Evolutionary conservation across 2,329 filamentous ascomycete species (phyloP).

Genomic region (Aspergillus puulaauensis): DNA sequence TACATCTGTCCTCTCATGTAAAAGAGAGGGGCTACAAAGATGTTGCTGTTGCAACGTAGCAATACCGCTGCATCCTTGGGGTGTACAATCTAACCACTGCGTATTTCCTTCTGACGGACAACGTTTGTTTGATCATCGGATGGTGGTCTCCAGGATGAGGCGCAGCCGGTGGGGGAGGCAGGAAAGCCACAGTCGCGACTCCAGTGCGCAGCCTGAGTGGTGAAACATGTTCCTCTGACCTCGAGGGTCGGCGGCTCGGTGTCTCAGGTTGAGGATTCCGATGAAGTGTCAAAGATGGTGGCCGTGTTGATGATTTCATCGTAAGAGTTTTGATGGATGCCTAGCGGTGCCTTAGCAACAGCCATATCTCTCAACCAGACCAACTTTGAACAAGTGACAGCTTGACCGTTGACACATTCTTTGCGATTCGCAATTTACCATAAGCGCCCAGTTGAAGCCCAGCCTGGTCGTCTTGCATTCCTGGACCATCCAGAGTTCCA

Average conservation of each 20-base stretch:
- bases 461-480: conserved; percentile 3
- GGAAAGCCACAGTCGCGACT: conserved; percentile 14
- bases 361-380: no score
- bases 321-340: conserved; percentile 16
- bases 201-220: not conserved
- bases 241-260: not conserved
- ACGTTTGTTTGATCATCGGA: not conserved
- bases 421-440: not conserved
- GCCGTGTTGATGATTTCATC: conserved; percentile 5
- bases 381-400: no score
- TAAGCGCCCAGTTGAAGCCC: conserved; percentile 2
- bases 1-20: not conserved
- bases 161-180: conserved; percentile 15
- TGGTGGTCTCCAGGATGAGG: not conserved
- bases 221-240: conserved; percentile 5
- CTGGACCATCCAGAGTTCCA: not conserved
- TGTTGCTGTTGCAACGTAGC: no score
- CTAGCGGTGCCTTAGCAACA: conserved; percentile 14
- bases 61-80: no score
- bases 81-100: not conserved
- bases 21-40: no score
- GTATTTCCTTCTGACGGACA: not conserved
- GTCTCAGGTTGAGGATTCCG: not conserved
- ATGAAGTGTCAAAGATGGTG: not conserved
- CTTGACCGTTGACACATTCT: not conserved